A percentile compares a stretch with the other conserved stretches of the same genome.
phyloP scores from a whole-genome alignment of 2,329 filamentous ascomycete genomes.

The Cladophialophora psammophila region DNA sequence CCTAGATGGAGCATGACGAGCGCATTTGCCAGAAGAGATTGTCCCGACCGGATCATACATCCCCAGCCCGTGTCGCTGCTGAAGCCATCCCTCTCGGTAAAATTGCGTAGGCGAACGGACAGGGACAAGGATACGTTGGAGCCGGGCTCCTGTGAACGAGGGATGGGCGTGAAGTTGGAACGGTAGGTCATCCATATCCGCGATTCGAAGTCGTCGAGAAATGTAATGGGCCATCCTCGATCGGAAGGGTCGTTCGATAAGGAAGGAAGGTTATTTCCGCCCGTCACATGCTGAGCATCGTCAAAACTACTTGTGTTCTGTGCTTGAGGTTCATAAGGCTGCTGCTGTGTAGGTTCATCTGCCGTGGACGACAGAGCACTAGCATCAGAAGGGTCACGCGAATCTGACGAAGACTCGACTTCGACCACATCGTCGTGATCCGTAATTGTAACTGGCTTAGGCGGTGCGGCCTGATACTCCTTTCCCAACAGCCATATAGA shows the following conservation, averaged over 20 bases:
- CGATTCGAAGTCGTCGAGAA: conserved; percentile 92
- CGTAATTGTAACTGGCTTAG: conserved; percentile 40
- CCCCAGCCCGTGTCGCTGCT: conserved; percentile 96
- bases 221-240: conserved; percentile 79
- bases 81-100: conserved; percentile 82
- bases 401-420: conserved; percentile 41
- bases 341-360: conserved; percentile 24
- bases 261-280: conserved; percentile 34
- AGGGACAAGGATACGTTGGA: conserved; percentile 77
- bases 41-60: conserved; percentile 97
- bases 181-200: conserved; percentile 97
- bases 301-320: conserved; percentile 36
- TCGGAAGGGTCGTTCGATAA: conserved; percentile 40
- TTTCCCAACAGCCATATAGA: conserved; percentile 85
- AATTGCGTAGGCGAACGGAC: conserved; percentile 81
- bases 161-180: conserved; percentile 82
- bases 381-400: conserved; percentile 38
- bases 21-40: conserved; percentile 89
- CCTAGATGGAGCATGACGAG: conserved; percentile 76
- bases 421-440: conserved; percentile 43
- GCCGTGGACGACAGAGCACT: conserved; percentile 31
- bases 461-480: conserved; percentile 56
- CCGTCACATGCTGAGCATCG: conserved; percentile 37
- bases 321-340: conserved; percentile 5
- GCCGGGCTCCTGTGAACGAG: conserved; percentile 76